A percentile compares a stretch with the other conserved stretches of the same genome.
These are phyloP conservation scores for Polytrichum commune DNA, from an alignment of 225 moss, liverwort and hornwort genomes.

Conservation along the genomic window DNA sequence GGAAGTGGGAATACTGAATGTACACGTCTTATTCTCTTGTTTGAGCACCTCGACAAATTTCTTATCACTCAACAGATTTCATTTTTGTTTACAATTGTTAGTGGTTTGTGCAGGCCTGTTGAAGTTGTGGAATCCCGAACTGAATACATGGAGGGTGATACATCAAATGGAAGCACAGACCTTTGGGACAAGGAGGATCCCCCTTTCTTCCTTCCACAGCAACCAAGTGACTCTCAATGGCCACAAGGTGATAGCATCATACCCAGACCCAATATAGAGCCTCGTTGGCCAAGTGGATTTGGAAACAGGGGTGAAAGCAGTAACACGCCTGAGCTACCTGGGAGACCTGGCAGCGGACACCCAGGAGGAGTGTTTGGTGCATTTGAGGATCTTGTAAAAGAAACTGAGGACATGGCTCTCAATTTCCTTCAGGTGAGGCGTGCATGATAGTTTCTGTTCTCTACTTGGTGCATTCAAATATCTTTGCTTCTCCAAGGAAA, in stretches of 20 bases:
- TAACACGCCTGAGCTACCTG: constrained; percentile 24
- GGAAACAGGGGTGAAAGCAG: constrained; percentile 22
- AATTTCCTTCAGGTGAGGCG: constrained; percentile 46
- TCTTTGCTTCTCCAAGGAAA: too few species aligned
- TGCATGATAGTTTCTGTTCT: too few species aligned
- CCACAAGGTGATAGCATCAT: constrained; percentile 22
- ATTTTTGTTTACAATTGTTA: too few species aligned
- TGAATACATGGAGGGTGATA: constrained; percentile 64
- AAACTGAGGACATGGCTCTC: constrained; percentile 61
- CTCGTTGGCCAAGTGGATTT: constrained; percentile 42
- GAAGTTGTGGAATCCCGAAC: constrained; percentile 80
- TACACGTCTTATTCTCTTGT: too few species aligned
- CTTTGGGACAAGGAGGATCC: constrained; percentile 28
- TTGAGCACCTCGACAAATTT: too few species aligned
- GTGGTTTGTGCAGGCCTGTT: constrained; percentile 45
- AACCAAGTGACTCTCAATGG: constrained; percentile 21
- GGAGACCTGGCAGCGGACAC: constrained; percentile 7
- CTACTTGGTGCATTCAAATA: too few species aligned
- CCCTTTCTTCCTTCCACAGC: constrained; percentile 12
- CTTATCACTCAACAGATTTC: too few species aligned
- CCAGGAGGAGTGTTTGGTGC: constrained; percentile 50
- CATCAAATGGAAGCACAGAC: constrained; percentile 24
- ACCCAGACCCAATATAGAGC: constrained; percentile 33
- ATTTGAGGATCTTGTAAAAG: constrained; percentile 54
- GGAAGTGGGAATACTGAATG: too few species aligned